Evolutionary conservation across 306 rosid species (phyloP).

Genomic region (Hylodesmum podocarpum): DNA sequence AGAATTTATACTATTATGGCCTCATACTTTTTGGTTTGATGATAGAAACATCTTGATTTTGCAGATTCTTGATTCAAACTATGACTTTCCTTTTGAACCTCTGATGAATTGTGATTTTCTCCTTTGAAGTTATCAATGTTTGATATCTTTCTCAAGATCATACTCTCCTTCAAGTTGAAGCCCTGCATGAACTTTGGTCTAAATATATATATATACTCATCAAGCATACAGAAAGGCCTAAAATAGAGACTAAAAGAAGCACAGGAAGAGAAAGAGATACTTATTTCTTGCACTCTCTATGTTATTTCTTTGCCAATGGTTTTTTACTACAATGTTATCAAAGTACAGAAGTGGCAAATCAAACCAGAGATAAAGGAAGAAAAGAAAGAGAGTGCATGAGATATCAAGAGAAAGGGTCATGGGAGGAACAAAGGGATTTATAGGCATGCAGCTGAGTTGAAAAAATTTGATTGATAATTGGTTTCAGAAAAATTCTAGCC

Average conservation of each 20-base stretch:
- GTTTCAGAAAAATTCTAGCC: slow-evolving; percentile 7
- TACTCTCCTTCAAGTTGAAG: slow-evolving; percentile 56
- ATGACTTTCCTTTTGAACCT: slow-evolving; percentile 23
- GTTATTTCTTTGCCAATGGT: slow-evolving; percentile 20
- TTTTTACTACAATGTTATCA: slow-evolving; percentile 15
- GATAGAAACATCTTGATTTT: slow-evolving; percentile 34
- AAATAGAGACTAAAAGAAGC: neutral
- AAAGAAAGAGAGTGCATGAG: slow-evolving; percentile 10
- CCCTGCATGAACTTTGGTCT: slow-evolving; percentile 62
- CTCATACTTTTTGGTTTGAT: slow-evolving; percentile 46
- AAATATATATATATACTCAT: neutral
- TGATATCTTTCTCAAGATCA: slow-evolving; percentile 52
- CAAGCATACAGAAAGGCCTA: neutral
- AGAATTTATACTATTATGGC: neutral
- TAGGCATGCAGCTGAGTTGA: slow-evolving; percentile 17
- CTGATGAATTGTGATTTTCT: slow-evolving; percentile 38
- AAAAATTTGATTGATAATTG: slow-evolving; percentile 27
- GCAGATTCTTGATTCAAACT: slow-evolving; percentile 37
- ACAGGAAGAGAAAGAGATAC: slow-evolving; percentile 19
- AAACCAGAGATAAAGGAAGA: slow-evolving; percentile 6
- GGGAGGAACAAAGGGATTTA: slow-evolving; percentile 17
- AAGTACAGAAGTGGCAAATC: slow-evolving; percentile 25
- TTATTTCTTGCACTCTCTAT: slow-evolving; percentile 41
- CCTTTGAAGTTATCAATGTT: slow-evolving; percentile 55
- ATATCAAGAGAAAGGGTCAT: slow-evolving; percentile 18